These are phyloP conservation scores for Massarina eburnea DNA, from an alignment of 2,329 filamentous ascomycete genomes.

Conservation along the genomic window DNA sequence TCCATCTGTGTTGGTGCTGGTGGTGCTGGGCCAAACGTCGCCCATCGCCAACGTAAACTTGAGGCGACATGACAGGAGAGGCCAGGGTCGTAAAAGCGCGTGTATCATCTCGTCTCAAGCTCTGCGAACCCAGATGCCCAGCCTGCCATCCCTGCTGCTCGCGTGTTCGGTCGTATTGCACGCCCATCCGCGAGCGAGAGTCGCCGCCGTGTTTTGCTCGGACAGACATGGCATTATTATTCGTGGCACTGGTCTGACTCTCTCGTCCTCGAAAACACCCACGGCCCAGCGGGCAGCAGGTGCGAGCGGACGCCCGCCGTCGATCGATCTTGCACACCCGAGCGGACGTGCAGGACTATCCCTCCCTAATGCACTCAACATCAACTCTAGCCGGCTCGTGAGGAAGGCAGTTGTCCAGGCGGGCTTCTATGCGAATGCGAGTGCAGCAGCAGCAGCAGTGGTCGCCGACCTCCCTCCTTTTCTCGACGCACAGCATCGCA, in stretches of 20 bases:
- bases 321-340: constrained; percentile 32
- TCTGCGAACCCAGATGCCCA: constrained; percentile 17
- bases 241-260: neutral
- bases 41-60: neutral
- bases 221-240: too few relatives aligned
- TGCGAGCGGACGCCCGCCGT: constrained; percentile 24
- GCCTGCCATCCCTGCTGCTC: constrained; percentile 18
- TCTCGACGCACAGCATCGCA: constrained; percentile 4
- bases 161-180: constrained; percentile 27
- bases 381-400: constrained; percentile 9
- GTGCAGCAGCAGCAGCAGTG: too few relatives aligned
- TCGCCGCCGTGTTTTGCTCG: constrained; percentile 24
- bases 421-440: too few relatives aligned
- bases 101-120: constrained; percentile 31
- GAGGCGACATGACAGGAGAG: constrained; percentile 29
- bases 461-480: too few relatives aligned
- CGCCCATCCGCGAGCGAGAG: too few relatives aligned
- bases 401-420: too few relatives aligned
- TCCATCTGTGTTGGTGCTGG: neutral
- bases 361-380: constrained; percentile 12
- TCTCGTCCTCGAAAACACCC: constrained; percentile 8
- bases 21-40: too few relatives aligned
- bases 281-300: constrained; percentile 23
- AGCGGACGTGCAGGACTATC: constrained; percentile 17
- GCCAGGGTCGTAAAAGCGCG: constrained; percentile 27